Percentiles rank a stretch among this genome's conserved stretches.
Conservation (phyloP, 345 rosid species). For the Citrus inodora region DNA sequence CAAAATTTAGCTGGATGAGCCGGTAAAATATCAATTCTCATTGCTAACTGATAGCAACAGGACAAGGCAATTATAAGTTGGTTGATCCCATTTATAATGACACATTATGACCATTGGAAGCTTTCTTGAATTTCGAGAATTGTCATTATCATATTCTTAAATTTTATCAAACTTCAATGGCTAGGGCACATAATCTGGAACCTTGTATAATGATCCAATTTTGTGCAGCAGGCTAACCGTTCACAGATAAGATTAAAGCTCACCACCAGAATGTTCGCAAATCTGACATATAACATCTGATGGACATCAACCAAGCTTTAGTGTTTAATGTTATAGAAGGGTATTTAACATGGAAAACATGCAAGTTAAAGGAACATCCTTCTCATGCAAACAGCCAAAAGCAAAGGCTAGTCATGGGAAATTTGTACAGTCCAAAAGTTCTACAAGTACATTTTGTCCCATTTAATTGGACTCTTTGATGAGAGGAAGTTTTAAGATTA, state of each 20-base stretch:
- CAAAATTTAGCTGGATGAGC: not conserved
- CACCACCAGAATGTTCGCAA: not conserved
- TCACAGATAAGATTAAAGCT: not conserved
- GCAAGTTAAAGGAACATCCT: not conserved
- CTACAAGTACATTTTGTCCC: not conserved
- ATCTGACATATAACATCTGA: not conserved
- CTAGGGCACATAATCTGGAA: not conserved
- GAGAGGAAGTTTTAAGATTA: not conserved
- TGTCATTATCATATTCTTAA: not conserved
- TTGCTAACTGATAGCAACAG: not conserved
- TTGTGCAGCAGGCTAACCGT: not conserved
- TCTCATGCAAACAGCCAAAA: not conserved
- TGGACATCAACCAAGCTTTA: not conserved
- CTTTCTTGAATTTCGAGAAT: not conserved
- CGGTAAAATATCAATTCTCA: not conserved
- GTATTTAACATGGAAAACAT: not conserved
- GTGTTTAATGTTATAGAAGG: not conserved
- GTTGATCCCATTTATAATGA: not conserved
- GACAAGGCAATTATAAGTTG: not conserved
- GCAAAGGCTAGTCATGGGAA: not conserved
- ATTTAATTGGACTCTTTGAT: not conserved
- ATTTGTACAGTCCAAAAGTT: not conserved
- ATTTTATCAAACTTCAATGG: not conserved
- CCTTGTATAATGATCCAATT: not conserved
- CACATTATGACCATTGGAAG: not conserved